Base-by-base conservation (phyloP, 257 asterid genomes). In the Salvia miltiorrhiza region DNA sequence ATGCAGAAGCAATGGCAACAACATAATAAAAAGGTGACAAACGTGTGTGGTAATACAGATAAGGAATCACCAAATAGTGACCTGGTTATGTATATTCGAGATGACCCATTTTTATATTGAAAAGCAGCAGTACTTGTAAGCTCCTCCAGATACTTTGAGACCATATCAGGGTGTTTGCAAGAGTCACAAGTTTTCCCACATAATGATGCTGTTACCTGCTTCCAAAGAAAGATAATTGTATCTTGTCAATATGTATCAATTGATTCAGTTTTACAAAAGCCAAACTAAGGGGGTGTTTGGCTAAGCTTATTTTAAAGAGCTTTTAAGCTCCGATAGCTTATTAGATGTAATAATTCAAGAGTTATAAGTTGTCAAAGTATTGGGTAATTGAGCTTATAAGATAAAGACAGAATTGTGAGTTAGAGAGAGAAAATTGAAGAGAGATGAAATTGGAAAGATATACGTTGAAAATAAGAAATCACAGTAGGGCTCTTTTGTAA, bases 131-230 rank as follows among this genome's bases (percentile, higher is more conserved):
- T 77, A 67, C 82, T 67, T 23, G 80, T 78, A 56, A 93, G 96
- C 75, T 87, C 93, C 81, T 84, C 89, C 80, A 93, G 82, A 82
- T 76, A 63, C 83, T 85, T 87, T 14, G 92, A 78, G 76, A 93
- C 95, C 64, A 83, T 21, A 70, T 84, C 73, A 65, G 97, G 90
- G 69, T 86, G 82, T 63, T 78, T 87, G 88, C 98, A 93, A 39
- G 89, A 88, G 81, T 93, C 97, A 74, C 98, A 93, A 43, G 97
- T 78, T 82, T 83, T 88, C 65, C 81, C 81, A 50, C 98, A 93
- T 56, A 90, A 71, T 41, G 90, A 79, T 55, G 80, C 76, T 35
- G 93, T 30, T 62, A 80, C 97, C 98, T 93, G 85, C 73, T 73
- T 80, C 55, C 52, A 79, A 64, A 78, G 80, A 77, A 72, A 67